A percentile compares a stretch with the other conserved stretches of the same genome.
Evolutionary conservation across 176 grass and related monocot species (phyloP).

Genomic region (Eleusine indica): DNA sequence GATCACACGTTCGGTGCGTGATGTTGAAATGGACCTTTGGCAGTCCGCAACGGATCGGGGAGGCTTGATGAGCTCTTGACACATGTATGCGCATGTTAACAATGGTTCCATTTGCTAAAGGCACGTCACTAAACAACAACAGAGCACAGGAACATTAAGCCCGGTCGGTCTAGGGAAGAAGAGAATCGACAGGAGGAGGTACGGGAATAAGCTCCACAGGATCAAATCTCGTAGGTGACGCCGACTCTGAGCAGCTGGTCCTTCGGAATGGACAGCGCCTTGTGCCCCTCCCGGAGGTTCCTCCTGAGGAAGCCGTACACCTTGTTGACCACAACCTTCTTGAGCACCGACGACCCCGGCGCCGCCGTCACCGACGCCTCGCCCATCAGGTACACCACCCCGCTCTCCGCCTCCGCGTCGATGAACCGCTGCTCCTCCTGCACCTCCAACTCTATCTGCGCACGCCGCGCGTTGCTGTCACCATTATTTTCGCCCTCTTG

Average conservation of each 20-base stretch:
- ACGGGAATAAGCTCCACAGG: too few species aligned
- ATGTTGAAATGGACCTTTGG: background rate
- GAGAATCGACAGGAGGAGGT: background rate
- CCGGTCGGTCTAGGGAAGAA: background rate
- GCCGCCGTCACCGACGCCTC: slow-evolving; percentile 50
- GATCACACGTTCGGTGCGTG: background rate
- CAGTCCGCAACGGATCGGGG: background rate
- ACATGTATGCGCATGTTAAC: background rate
- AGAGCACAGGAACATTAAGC: background rate
- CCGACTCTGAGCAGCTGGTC: slow-evolving; percentile 69
- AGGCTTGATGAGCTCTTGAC: background rate
- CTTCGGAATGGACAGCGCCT: slow-evolving; percentile 52
- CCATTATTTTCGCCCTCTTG: background rate
- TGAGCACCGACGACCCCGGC: slow-evolving; percentile 40
- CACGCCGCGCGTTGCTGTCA: background rate
- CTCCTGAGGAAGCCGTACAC: slow-evolving; percentile 56
- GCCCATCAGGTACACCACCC: slow-evolving; percentile 60
- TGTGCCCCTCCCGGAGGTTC: slow-evolving; percentile 56
- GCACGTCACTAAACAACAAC: background rate
- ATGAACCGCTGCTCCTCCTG: slow-evolving; percentile 40
- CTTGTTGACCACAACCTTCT: slow-evolving; percentile 52
- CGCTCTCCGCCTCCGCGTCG: slow-evolving; percentile 40
- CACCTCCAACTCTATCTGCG: background rate
- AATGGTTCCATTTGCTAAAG: background rate
- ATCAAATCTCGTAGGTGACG: slow-evolving; percentile 57